These are phyloP conservation scores for Adansonia rubrostipa DNA, from an alignment of 441 rosid genomes.

Conservation along the genomic window DNA sequence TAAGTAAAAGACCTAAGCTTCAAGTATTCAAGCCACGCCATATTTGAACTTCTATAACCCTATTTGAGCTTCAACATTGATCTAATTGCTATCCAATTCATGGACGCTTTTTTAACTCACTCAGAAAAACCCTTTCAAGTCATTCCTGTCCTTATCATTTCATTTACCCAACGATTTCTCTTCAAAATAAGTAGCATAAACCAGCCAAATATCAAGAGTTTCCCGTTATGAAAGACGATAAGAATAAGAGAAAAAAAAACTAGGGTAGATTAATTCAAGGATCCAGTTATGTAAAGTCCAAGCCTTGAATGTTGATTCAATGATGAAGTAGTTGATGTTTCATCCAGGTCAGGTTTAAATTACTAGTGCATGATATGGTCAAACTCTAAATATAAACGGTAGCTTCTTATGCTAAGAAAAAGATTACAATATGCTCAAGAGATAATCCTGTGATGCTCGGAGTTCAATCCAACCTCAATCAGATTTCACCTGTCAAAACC, in stretches of 20 bases:
- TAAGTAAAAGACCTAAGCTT: no score
- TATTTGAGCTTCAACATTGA: no score
- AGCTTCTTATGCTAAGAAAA: neutral
- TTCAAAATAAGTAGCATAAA: neutral
- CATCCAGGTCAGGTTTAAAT: neutral
- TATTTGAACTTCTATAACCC: no score
- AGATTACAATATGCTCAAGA: neutral
- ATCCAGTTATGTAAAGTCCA: neutral
- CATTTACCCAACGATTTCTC: neutral
- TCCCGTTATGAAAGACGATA: no score
- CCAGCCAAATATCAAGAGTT: neutral
- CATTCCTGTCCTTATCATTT: neutral
- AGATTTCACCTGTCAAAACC: constrained; percentile 50
- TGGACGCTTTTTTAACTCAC: no score
- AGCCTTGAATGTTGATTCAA: neutral
- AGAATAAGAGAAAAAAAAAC: neutral
- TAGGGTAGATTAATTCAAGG: neutral
- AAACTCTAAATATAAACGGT: neutral
- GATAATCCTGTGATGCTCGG: constrained; percentile 1
- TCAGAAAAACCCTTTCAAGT: neutral
- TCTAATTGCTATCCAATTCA: no score
- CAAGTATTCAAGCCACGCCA: no score
- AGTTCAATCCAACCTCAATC: constrained; percentile 35
- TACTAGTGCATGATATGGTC: neutral
- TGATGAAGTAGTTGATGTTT: neutral